Percentiles rank a stretch among this genome's conserved stretches.
Conservation (phyloP, 2,329 filamentous ascomycete genomes). For the Pezicula rhizophila region DNA sequence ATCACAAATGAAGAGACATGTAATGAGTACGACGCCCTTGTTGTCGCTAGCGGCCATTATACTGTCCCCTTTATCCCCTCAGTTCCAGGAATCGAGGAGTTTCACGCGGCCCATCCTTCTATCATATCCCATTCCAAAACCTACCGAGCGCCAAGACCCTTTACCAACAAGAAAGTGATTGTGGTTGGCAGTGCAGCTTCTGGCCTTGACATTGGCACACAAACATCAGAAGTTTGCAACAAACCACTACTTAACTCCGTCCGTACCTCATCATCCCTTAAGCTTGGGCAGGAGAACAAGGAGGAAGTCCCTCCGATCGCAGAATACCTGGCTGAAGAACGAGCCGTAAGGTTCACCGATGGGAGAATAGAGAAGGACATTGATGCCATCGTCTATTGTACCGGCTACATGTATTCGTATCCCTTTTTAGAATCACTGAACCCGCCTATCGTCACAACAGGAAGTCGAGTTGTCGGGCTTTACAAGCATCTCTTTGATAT, state of each 20-base stretch:
- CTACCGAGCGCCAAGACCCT: conserved; percentile 63
- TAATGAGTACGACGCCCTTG: conserved; percentile 58
- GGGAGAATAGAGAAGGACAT: conserved; percentile 59
- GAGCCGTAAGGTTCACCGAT: conserved; percentile 61
- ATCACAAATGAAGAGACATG: conserved; percentile 16
- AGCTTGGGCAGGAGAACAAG: conserved; percentile 23
- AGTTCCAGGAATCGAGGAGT: conserved; percentile 52
- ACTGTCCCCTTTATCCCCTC: conserved; percentile 61
- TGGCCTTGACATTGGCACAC: conserved; percentile 74
- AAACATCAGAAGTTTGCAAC: conserved; percentile 59
- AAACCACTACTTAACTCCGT: conserved; percentile 60
- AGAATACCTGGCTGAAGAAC: conserved; percentile 45
- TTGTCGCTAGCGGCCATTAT: conserved; percentile 73
- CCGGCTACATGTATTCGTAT: conserved; percentile 80
- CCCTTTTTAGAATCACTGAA: conserved; percentile 57
- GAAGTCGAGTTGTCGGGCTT: conserved; percentile 62
- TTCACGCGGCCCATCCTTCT: conserved; percentile 52
- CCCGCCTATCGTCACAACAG: conserved; percentile 58
- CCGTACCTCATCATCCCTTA: conserved; percentile 41
- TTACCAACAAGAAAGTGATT: conserved; percentile 65
- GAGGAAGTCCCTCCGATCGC: conserved; percentile 53
- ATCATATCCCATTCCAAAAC: conserved; percentile 71
- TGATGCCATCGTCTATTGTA: conserved; percentile 79
- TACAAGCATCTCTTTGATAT: conserved; percentile 78
- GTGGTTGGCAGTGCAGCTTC: conserved; percentile 82